Evolutionary conservation across 345 rosid species (phyloP).

Genomic region (Salix brachista): DNA sequence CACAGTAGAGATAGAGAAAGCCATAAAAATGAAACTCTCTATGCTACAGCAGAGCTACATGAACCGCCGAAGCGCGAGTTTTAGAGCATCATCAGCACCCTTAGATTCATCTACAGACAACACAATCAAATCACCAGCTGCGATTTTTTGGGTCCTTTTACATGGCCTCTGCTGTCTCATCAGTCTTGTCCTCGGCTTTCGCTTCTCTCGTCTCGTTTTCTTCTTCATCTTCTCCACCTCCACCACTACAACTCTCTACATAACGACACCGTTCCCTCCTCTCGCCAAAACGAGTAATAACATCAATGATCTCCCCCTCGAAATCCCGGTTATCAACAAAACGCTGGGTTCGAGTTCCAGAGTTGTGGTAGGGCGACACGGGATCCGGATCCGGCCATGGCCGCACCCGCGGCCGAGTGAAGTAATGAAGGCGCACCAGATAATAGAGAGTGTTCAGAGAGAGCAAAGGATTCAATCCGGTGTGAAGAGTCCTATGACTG

Average conservation of each 20-base stretch:
- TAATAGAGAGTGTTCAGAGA: constrained; percentile 80
- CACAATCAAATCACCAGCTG: constrained; percentile 57
- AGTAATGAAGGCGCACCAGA: constrained; percentile 87
- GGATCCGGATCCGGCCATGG: constrained; percentile 99
- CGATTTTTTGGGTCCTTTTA: constrained; percentile 67
- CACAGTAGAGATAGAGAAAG: neutral
- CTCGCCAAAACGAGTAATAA: constrained; percentile 9
- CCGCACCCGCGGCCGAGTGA: constrained; percentile 91
- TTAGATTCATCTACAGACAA: constrained; percentile 59
- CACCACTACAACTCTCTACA: constrained; percentile 38
- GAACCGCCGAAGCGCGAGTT: constrained; percentile 62
- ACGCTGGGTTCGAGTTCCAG: constrained; percentile 68
- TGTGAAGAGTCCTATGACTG: constrained; percentile 49
- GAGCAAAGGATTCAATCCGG: constrained; percentile 85
- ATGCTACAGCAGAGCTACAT: constrained; percentile 76
- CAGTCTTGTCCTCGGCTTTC: constrained; percentile 80
- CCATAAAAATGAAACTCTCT: constrained; percentile 67
- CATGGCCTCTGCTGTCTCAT: constrained; percentile 86
- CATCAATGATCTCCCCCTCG: constrained; percentile 12
- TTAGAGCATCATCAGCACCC: constrained; percentile 48
- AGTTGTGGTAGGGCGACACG: constrained; percentile 93
- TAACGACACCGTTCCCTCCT: constrained; percentile 53
- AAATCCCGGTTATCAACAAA: constrained; percentile 26
- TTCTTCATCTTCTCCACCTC: constrained; percentile 82
- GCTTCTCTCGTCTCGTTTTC: constrained; percentile 90